Base-by-base conservation (phyloP, 768 basidiomycete species). In the Hypsizygus marmoreus region DNA sequence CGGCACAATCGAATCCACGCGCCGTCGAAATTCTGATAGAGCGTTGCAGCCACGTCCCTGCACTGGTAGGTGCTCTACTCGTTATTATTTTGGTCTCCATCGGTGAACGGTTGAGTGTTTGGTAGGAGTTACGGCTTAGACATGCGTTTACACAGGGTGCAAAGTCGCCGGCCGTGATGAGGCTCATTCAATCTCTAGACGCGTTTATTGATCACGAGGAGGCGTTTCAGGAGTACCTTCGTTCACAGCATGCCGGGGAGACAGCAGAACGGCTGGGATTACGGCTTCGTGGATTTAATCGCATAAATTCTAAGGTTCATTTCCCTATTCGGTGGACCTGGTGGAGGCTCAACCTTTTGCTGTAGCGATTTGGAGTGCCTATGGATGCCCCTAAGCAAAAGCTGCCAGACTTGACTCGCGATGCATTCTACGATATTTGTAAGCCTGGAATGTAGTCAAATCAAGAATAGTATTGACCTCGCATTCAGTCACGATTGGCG, bases 341-440 rank as follows among this genome's bases (percentile, higher is more conserved):
- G 7, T 22, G 26, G 14, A 20, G 31, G 40, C 8, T 14, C 14
- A 28, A 11, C 32, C 16, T 29, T 33, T 36, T 6, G 10, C 4
- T 35, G 12, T 46, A 72, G 72, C 63, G 70, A 54, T 61, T 66
- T 13, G 72, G 70, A 11, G 53, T 70, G 17, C 53, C 62, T 7
- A 53, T 71, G 23, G 53, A 66, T 26, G 49, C 59, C 3, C 43
- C 55, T 5, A 36, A 59, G 4, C 64, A 64, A 37, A 65, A 59
- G 40, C 48, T 73, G 13, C 72, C 68, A 10, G 54, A 70, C 43
- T 45, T 72, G 7, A 61, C 67, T 4, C 69, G 61, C 42, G 60
- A 68, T 19, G 66, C 67, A 32, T 74, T 70, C 45, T 73, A 74
- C 45, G 62, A 67, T 37, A 51, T 67, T 0, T 70, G 73, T 73